Percentiles rank a stretch among this genome's conserved stretches.
These are phyloP conservation scores for Psilocybe azurescens DNA, from an alignment of 768 basidiomycete species.

Conservation along the genomic window DNA sequence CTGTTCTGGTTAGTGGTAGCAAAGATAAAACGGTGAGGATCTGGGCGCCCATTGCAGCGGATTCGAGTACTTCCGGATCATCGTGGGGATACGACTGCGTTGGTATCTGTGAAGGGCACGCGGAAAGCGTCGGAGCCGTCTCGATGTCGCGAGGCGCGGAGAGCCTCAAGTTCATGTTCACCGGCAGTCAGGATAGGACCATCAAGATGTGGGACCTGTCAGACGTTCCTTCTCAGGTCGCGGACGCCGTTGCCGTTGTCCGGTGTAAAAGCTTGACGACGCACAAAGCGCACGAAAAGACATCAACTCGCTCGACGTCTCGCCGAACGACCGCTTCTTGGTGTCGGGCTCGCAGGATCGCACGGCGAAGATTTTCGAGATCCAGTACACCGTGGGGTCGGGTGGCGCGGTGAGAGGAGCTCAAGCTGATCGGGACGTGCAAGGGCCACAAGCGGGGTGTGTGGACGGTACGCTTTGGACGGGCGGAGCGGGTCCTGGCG, in stretches of 20 bases:
- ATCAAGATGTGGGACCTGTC: slow-evolving; percentile 99
- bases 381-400: slow-evolving; percentile 56
- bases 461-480: slow-evolving; percentile 92
- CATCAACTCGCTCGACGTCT: slow-evolving; percentile 94
- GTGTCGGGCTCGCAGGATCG: slow-evolving; percentile 97
- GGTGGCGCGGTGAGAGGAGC: slow-evolving; percentile 59
- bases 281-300: slow-evolving; percentile 94
- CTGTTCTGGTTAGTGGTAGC: slow-evolving; percentile 87
- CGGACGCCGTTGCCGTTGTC: slow-evolving; percentile 30
- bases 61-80: slow-evolving; percentile 13
- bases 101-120: slow-evolving; percentile 90
- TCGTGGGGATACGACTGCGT: slow-evolving; percentile 74
- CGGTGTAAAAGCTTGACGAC: slow-evolving; percentile 83
- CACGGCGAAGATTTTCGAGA: slow-evolving; percentile 87
- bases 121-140: slow-evolving; percentile 92
- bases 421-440: slow-evolving; percentile 83
- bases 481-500: slow-evolving; percentile 82
- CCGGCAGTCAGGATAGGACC: slow-evolving; percentile 95
- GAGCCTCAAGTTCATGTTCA: slow-evolving; percentile 77
- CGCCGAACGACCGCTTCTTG: slow-evolving; percentile 87
- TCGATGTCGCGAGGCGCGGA: slow-evolving; percentile 70
- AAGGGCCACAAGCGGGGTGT: slow-evolving; percentile 98
- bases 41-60: slow-evolving; percentile 61
- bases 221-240: slow-evolving; percentile 38
- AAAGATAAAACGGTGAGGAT: slow-evolving; percentile 90